Evolutionary conservation across 768 basidiomycete species (phyloP), one percentile per base, ranked within the genome.

Genomic region (Lanmaoa rubissima): DNA sequence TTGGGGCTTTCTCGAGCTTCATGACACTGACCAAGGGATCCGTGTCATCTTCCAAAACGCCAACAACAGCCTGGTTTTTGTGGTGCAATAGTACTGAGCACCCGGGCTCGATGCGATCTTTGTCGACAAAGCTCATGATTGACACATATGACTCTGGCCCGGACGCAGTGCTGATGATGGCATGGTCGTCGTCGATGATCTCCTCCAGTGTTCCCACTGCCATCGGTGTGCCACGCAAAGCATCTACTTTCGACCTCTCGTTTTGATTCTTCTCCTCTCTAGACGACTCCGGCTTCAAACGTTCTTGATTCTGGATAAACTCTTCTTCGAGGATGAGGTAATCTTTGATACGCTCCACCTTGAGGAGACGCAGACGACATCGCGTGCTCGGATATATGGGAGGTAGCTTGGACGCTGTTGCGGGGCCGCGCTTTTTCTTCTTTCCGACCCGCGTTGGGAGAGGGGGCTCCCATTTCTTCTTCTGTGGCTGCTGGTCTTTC

Each of bases 401-500:
- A 19, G 96, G 96, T 4, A 99, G 85, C 70, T 95, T 96, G 39
- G 89, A 88, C 3, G 94, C 85, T 2, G 94, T 80, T 54, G 92
- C 87, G 6, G 96, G 95, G n/a, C 96, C 95, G 58, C 87, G 83
- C 72, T 77, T 79, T 79, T 94, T 98, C 84, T 94, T 95, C 83
- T 95, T 97, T 47, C 95, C 95, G 36, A 98, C 92, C 57, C 93
- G 90, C 45, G 96, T 97, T 14, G 96, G 95, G 56, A 97, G 83
- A 66, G 96, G 96, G 9, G 96, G 94, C 72, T 98, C 96, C 94
- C 95, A 98, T 77, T 96, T 95, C 85, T 98, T 97, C 75, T 87
- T 83, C 70, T 82, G 78, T 13, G 72, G 66, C 17, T 67, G 66
- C 17, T 67, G 57, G 42, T 78, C 65, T 61, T 75, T 75, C 65